These are phyloP conservation scores for Syzygium oleosum DNA, from an alignment of 345 rosid species.

Conservation along the genomic window DNA sequence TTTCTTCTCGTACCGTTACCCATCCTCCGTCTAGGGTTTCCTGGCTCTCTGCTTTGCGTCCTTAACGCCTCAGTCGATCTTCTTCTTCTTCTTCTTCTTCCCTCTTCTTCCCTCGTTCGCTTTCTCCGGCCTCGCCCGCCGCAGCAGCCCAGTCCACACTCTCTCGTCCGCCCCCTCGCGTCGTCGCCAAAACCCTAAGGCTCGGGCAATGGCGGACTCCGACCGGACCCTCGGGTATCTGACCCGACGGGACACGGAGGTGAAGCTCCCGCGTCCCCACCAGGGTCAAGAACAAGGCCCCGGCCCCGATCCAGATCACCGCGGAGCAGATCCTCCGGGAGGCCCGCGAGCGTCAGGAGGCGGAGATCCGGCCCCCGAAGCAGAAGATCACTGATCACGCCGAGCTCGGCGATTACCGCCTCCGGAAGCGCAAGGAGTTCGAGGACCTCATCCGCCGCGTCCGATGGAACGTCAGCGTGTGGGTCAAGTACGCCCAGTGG, in stretches of 20 bases:
- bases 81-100: neutral
- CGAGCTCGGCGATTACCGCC: too few species aligned
- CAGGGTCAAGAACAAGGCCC: conserved; percentile 84
- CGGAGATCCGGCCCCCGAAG: conserved; percentile 81
- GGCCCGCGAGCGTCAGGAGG: conserved; percentile 78
- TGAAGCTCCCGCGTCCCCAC: conserved; percentile 79
- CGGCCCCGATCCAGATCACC: conserved; percentile 81
- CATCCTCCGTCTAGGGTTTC: too few species aligned
- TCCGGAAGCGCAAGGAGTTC: too few species aligned
- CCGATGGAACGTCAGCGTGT: too few species aligned
- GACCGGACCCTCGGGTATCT: conserved; percentile 73
- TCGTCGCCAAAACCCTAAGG: neutral
- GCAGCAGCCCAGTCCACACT: too few species aligned
- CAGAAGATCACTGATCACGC: conserved; percentile 82
- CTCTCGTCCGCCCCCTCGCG: neutral
- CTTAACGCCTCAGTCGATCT: too few species aligned
- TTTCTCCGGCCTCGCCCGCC: neutral
- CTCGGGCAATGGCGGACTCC: conserved; percentile 33
- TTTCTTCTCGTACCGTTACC: too few species aligned
- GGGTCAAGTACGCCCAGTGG: too few species aligned
- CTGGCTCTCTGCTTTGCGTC: too few species aligned
- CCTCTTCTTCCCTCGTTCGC: neutral
- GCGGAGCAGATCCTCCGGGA: conserved; percentile 87
- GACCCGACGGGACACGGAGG: conserved; percentile 77
- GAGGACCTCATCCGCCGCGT: too few species aligned